Conservation (phyloP, 345 rosid species). For the Reutealis trisperma region DNA sequence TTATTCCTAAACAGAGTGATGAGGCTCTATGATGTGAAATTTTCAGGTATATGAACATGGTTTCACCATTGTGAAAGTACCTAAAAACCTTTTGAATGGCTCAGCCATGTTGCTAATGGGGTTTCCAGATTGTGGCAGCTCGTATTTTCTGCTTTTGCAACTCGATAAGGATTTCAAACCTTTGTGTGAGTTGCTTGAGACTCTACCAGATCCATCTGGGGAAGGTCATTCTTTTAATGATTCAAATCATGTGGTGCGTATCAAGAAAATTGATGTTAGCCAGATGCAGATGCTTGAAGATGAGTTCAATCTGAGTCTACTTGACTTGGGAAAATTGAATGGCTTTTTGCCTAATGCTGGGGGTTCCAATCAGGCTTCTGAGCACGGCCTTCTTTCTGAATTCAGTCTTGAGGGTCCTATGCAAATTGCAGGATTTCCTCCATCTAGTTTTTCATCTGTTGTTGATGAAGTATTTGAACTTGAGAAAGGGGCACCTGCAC, state of each 20-base stretch:
- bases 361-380: conserved; percentile 49
- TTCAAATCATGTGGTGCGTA: conserved; percentile 54
- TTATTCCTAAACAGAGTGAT: conserved; percentile 1
- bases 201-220: conserved; percentile 52
- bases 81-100: conserved; percentile 62
- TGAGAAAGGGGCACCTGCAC: conserved; percentile 60
- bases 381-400: conserved; percentile 57
- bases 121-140: conserved; percentile 84
- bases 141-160: conserved; percentile 82
- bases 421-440: conserved; percentile 50
- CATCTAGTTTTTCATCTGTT: conserved; percentile 71
- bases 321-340: conserved; percentile 54
- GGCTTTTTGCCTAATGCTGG: conserved; percentile 50
- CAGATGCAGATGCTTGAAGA: conserved; percentile 88
- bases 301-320: conserved; percentile 67
- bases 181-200: conserved; percentile 73
- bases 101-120: conserved; percentile 73
- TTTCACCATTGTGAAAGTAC: conserved; percentile 65
- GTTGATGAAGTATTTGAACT: conserved; percentile 95
- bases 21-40: conserved; percentile 23
- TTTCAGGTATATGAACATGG: conserved; percentile 87
- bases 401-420: conserved; percentile 52
- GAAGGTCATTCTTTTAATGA: conserved; percentile 57
- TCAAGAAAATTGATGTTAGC: conserved; percentile 70
- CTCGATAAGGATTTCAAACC: conserved; percentile 94